These are phyloP conservation scores for Moesziomyces sp. DNA, from an alignment of 1,284 basidiomycete genomes.

Conservation along the genomic window DNA sequence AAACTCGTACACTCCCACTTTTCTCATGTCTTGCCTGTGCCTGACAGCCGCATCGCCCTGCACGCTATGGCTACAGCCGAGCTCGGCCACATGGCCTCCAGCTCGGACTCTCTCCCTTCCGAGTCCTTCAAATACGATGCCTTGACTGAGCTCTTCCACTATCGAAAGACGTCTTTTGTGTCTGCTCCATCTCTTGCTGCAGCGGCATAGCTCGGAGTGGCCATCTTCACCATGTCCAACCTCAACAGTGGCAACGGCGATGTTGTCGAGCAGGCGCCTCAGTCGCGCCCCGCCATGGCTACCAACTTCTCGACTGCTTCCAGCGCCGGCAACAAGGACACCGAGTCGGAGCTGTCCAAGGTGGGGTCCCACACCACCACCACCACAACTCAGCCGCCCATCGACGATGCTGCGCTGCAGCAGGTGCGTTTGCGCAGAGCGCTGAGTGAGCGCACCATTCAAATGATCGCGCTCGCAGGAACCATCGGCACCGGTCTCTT, in stretches of 20 bases:
- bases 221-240: conserved; percentile 11
- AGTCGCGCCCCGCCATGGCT: conserved; percentile 13
- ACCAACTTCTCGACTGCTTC: conserved; percentile 4
- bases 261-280: conserved; percentile 17
- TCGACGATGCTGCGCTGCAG: conserved; percentile 27
- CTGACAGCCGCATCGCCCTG: background rate
- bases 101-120: background rate
- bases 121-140: background rate
- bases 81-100: no score
- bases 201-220: no score
- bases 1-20: background rate
- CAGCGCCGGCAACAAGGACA: conserved; percentile 1
- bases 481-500: conserved; percentile 71
- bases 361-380: conserved; percentile 13
- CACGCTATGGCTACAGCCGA: background rate
- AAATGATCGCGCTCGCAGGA: conserved; percentile 72
- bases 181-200: no score
- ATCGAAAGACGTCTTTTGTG: no score
- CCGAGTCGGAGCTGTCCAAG: conserved; percentile 10
- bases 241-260: conserved; percentile 11
- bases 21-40: background rate
- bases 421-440: conserved; percentile 50
- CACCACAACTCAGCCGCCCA: conserved; percentile 11
- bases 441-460: conserved; percentile 55
- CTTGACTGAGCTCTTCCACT: background rate